These are phyloP conservation scores for Dendryphion nanum DNA, from an alignment of 2,329 filamentous ascomycete genomes.

Conservation along the genomic window DNA sequence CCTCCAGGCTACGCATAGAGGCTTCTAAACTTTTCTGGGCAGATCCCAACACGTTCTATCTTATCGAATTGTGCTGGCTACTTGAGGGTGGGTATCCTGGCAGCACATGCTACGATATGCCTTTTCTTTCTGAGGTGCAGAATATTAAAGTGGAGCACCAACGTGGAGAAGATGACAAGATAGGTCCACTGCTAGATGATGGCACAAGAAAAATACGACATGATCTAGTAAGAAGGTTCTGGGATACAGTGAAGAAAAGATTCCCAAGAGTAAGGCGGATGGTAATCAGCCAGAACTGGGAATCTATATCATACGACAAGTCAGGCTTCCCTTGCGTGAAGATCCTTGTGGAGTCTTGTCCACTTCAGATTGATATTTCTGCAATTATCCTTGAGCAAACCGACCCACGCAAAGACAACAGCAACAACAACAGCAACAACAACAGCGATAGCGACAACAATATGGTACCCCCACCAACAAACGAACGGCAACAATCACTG, in stretches of 20 bases:
- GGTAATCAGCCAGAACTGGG: slow-evolving; percentile 10
- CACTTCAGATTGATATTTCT: slow-evolving; percentile 5
- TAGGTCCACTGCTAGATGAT: slow-evolving; percentile 3
- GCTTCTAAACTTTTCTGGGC: slow-evolving; percentile 18
- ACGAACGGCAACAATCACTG: too few species aligned
- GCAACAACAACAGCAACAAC: too few species aligned
- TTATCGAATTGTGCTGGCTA: slow-evolving; percentile 10
- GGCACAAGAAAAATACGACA: slow-evolving; percentile 2
- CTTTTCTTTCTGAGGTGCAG: slow-evolving; percentile 11
- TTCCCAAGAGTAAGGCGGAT: slow-evolving; percentile 11
- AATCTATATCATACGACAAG: background rate
- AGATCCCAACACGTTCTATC: slow-evolving; percentile 7
- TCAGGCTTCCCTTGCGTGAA: slow-evolving; percentile 1
- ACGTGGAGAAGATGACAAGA: background rate
- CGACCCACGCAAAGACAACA: too few species aligned
- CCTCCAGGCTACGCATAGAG: slow-evolving; percentile 12
- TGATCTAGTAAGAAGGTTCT: slow-evolving; percentile 6
- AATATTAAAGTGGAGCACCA: slow-evolving; percentile 13
- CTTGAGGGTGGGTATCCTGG: slow-evolving; percentile 10
- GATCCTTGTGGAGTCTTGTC: slow-evolving; percentile 7
- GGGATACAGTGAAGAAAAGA: slow-evolving; percentile 7
- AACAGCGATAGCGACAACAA: too few species aligned
- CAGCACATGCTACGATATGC: slow-evolving; percentile 7
- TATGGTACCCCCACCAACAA: too few species aligned
- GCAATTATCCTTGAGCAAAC: slow-evolving; percentile 6